Evolutionary conservation across 352 stramenopile species (phyloP), one percentile per base, ranked within the genome.

Genomic region (Phytophthora vignae): DNA sequence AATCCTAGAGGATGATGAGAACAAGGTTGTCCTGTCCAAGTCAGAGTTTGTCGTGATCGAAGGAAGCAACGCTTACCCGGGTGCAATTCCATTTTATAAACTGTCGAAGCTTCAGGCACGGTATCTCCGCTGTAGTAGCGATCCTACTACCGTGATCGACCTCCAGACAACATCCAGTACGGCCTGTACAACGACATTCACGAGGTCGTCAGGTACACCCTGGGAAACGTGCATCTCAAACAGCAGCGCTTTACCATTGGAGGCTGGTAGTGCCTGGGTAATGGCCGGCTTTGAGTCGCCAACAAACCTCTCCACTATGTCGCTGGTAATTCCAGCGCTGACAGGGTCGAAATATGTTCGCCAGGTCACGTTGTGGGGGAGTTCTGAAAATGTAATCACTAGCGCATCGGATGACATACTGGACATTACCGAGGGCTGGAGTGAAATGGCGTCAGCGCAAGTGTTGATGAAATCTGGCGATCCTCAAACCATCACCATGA

Each of bases 1-100:
- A 0, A 74, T 92, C 8, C 44, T 78, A 12, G 86, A 94, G 49
- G 86, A 94, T 59, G 86, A 94, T 21, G 82, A 91, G 42, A 91
- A 84, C 49, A 78, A 75, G 36, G 64, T 94, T 0, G 66, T 91
- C 1, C 70, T 94, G 15, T 91, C 86, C 0, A 74, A 77, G 10
- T 70, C 75, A 14, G 22, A 63, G 5, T 44, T 93, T 17, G 46
- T 69, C 4, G 57, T 93, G 8, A 63, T 81, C 19, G 86, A 94
- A 80, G 86, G 86, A 31, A 91, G 82, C 33, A 56, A 55, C 6
- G 72, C 65, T 22, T 94, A 81, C 55, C 83, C 83, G 1, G 71
- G 63, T 29, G 82, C 84, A 1, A 67, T 70, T 19, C 68, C 76
- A n/a, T 74, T 76, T 52, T 73, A 73, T 22, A 77, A 74, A 31